Conservation (phyloP, 768 basidiomycete genomes). For the Hericium coralloides region DNA sequence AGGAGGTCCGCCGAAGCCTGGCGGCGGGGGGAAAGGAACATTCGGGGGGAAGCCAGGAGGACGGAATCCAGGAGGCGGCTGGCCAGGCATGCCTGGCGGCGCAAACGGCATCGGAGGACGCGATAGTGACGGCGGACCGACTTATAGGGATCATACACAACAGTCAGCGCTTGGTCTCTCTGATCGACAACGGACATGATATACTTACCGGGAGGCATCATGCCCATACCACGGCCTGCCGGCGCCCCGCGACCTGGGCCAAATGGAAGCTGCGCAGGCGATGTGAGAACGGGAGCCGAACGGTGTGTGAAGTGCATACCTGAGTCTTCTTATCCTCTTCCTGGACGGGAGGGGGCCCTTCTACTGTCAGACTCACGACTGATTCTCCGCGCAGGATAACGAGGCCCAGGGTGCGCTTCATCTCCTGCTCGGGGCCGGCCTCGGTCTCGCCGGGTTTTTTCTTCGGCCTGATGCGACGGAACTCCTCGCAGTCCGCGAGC, state of each 20-base stretch:
- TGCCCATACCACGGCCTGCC: conserved; percentile 95
- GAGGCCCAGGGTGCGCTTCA: conserved; percentile 93
- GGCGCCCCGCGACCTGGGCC: conserved; percentile 95
- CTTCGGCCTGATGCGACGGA: conserved; percentile 85
- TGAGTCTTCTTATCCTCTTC: conserved; percentile 85
- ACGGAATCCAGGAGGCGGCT: conserved; percentile 80
- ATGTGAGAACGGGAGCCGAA: conserved; percentile 12
- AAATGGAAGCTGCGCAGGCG: conserved; percentile 51
- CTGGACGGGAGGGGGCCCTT: conserved; percentile 87
- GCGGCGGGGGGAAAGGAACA: conserved; percentile 73
- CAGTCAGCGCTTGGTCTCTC: background rate
- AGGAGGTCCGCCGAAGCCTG: conserved; percentile 74
- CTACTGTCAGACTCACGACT: conserved; percentile 89
- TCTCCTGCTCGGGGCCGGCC: conserved; percentile 75
- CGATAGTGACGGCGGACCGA: conserved; percentile 50
- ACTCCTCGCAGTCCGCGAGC: conserved; percentile 97
- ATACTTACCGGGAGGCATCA: conserved; percentile 76
- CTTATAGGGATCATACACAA: conserved; percentile 23
- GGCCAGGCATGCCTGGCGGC: conserved; percentile 75
- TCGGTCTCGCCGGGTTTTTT: conserved; percentile 76
- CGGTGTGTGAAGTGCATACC: conserved; percentile 30
- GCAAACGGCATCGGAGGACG: conserved; percentile 62
- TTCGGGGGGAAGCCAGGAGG: conserved; percentile 80
- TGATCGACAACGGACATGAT: conserved; percentile 1
- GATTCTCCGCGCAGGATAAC: conserved; percentile 96